Conservation (phyloP, 345 rosid genomes). For the Trapa bicornis region DNA sequence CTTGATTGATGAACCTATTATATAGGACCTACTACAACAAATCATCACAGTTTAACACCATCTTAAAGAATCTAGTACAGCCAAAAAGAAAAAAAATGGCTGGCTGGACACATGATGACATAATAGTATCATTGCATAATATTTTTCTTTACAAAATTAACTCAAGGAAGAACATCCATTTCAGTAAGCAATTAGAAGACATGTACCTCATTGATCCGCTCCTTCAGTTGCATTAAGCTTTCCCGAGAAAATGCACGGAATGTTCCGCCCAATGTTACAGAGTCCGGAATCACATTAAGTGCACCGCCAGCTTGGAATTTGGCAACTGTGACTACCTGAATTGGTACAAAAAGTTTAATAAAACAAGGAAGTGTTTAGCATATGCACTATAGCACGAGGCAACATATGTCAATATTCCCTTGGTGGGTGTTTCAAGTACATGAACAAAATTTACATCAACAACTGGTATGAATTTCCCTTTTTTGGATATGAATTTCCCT, state of each 20-base stretch:
- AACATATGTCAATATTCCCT: background rate
- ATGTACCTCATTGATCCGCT: constrained; percentile 59
- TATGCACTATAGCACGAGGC: background rate
- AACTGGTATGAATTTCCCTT: background rate
- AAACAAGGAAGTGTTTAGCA: background rate
- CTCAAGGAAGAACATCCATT: background rate
- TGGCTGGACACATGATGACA: no score
- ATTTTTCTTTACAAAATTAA: background rate
- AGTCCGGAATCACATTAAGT: constrained; percentile 73
- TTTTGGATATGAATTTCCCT: no score
- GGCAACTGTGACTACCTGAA: constrained; percentile 65
- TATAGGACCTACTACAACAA: background rate
- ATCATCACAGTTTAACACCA: background rate
- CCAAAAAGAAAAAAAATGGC: no score
- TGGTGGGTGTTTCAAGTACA: background rate
- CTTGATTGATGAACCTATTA: background rate
- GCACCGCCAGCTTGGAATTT: constrained; percentile 65
- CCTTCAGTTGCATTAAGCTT: constrained; percentile 43
- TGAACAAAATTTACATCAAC: background rate
- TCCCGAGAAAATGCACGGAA: constrained; percentile 59
- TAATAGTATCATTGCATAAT: background rate
- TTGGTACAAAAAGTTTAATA: background rate
- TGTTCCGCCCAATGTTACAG: constrained; percentile 72
- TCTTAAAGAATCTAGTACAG: no score
- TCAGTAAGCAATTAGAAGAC: background rate